phyloP scores from a whole-genome alignment of 805 yeast genomes.

The Millerozyma acaciae region DNA sequence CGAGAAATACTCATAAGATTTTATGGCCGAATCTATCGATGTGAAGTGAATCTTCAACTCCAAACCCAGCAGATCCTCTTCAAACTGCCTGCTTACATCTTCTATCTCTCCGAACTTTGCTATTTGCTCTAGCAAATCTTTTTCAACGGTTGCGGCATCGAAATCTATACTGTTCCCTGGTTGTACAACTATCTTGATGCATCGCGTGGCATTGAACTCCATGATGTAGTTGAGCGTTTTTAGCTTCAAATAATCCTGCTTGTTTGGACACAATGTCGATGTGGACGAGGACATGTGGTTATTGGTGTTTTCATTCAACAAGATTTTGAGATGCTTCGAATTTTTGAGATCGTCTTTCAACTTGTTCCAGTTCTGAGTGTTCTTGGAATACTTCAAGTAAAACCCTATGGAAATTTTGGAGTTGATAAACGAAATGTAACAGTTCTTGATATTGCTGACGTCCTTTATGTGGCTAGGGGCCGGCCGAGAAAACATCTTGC shows the following conservation, averaged over 20 bases:
- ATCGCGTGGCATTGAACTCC: conserved; percentile 38
- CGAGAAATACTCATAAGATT: conserved; percentile 34
- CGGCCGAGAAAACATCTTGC: conserved; percentile 36
- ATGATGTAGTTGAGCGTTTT: conserved; percentile 39
- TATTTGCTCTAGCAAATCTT: conserved; percentile 25
- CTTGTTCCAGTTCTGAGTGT: conserved; percentile 17
- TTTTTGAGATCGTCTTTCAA: conserved; percentile 22
- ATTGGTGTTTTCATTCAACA: conserved; percentile 20
- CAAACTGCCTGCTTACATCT: conserved; percentile 20
- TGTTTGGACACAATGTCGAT: conserved; percentile 4
- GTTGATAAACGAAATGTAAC: conserved; percentile 36
- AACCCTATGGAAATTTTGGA: conserved; percentile 30
- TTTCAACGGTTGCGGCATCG: conserved; percentile 1
- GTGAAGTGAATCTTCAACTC: conserved; percentile 33
- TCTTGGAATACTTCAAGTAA: conserved; percentile 29
- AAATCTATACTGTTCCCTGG: neutral
- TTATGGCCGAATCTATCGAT: conserved; percentile 44
- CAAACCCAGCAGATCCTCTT: conserved; percentile 4
- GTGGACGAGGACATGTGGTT: conserved; percentile 1
- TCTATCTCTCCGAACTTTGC: conserved; percentile 41
- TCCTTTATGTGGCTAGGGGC: conserved; percentile 27
- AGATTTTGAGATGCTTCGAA: conserved; percentile 26
- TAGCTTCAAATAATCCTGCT: conserved; percentile 33
- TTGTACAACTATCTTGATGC: conserved; percentile 16
- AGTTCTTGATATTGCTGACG: conserved; percentile 19